Conservation (phyloP, 768 basidiomycete species). For the Steccherinum ochraceum region DNA sequence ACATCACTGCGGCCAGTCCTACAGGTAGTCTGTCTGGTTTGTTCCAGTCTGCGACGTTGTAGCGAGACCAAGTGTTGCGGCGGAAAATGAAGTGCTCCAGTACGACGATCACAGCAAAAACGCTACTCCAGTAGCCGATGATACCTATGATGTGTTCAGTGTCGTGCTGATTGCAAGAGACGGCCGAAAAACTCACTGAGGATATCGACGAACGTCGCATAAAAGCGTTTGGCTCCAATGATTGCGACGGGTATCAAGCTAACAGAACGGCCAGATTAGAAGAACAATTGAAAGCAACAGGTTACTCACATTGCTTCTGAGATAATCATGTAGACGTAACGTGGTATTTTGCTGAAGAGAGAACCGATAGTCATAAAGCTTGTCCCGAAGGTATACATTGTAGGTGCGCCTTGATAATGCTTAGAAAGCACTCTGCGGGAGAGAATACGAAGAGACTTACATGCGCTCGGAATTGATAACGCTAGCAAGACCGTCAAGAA, state of each 20-base stretch:
- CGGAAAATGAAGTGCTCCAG: constrained; percentile 42
- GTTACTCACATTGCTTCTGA: constrained; percentile 36
- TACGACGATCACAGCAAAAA: constrained; percentile 32
- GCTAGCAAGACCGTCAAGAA: constrained; percentile 46
- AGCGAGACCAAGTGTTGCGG: constrained; percentile 25
- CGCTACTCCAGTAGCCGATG: constrained; percentile 39
- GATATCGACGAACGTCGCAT: constrained; percentile 36
- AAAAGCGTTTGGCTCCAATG: constrained; percentile 39
- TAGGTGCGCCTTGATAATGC: constrained; percentile 40
- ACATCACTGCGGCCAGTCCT: constrained; percentile 33
- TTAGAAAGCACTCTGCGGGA: no score
- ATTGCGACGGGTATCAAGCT: constrained; percentile 43
- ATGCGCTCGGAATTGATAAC: constrained; percentile 47
- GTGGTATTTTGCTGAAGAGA: constrained; percentile 31
- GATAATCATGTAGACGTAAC: constrained; percentile 41
- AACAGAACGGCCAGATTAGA: constrained; percentile 1
- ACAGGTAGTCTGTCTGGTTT: constrained; percentile 30
- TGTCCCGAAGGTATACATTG: constrained; percentile 50
- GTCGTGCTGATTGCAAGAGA: background rate
- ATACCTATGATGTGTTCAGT: constrained; percentile 24
- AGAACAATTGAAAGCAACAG: background rate
- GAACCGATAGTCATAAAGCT: constrained; percentile 34
- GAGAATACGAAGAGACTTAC: no score
- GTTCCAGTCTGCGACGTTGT: constrained; percentile 34
- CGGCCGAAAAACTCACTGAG: constrained; percentile 22